phyloP scores from a whole-genome alignment of 495 filamentous ascomycete genomes.

The Tuber brumale region DNA sequence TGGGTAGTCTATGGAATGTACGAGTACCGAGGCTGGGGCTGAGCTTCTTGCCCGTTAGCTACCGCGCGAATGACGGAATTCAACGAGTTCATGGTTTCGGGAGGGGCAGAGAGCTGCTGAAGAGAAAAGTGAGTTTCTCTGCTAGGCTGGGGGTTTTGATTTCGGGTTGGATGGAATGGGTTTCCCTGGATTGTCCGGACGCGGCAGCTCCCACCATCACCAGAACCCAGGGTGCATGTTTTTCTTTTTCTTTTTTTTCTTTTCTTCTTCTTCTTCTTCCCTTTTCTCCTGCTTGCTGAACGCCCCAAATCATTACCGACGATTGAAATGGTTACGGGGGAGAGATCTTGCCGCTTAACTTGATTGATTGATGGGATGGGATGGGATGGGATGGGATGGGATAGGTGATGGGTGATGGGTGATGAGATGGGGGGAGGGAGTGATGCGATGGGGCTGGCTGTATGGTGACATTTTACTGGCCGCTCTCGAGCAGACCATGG shows the following conservation, averaged over 20 bases:
- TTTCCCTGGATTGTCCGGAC: background rate
- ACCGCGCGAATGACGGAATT: background rate
- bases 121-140: background rate
- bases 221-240: background rate
- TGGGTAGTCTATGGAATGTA: background rate
- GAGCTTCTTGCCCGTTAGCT: background rate
- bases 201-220: background rate
- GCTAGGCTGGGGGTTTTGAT: background rate
- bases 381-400: background rate
- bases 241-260: background rate
- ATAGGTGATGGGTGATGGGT: slow-evolving; percentile 1
- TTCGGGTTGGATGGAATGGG: background rate
- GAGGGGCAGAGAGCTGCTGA: background rate
- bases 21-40: background rate
- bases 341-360: slow-evolving; percentile 35
- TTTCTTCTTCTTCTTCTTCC: background rate
- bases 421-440: background rate
- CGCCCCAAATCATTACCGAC: slow-evolving; percentile 5
- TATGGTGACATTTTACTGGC: slow-evolving; percentile 1
- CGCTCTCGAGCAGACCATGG: background rate
- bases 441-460: slow-evolving; percentile 3
- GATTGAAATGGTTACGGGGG: slow-evolving; percentile 23
- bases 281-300: background rate
- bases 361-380: slow-evolving; percentile 31
- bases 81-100: background rate